These are phyloP conservation scores for Neurospora sp. DNA, from an alignment of 495 filamentous ascomycete genomes.

Conservation along the genomic window DNA sequence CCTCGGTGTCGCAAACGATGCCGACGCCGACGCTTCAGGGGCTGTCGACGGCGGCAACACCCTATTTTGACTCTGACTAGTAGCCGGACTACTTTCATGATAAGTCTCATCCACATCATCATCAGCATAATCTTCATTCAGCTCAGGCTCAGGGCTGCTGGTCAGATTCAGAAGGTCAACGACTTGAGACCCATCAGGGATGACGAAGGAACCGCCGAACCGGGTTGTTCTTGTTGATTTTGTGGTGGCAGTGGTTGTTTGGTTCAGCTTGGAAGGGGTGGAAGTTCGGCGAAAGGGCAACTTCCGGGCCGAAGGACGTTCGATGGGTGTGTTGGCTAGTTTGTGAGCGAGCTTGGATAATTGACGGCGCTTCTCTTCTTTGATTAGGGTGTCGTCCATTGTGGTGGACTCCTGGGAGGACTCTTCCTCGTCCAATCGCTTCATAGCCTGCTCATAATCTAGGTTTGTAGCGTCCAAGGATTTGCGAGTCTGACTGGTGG, in stretches of 20 bases:
- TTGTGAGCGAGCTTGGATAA: conserved; percentile 2
- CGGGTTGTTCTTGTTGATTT: background rate
- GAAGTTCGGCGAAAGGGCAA: background rate
- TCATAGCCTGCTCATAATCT: conserved; percentile 28
- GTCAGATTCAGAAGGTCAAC: conserved; percentile 22
- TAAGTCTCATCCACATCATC: conserved; percentile 33
- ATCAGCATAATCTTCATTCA: conserved; percentile 32
- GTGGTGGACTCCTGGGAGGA: conserved; percentile 3
- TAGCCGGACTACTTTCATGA: conserved; percentile 3
- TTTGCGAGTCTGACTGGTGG: conserved; percentile 13
- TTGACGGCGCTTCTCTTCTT: background rate
- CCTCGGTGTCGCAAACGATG: conserved; percentile 12
- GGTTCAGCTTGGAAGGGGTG: background rate
- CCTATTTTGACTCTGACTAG: conserved; percentile 1
- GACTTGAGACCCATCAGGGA: conserved; percentile 31
- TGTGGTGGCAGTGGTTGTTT: background rate
- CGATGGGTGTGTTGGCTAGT: conserved; percentile 14
- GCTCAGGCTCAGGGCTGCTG: conserved; percentile 27
- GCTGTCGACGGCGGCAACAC: background rate
- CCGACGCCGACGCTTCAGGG: conserved; percentile 1
- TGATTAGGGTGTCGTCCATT: background rate
- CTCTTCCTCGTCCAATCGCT: conserved; percentile 19
- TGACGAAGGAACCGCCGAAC: conserved; percentile 9
- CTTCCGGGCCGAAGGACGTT: conserved; percentile 11
- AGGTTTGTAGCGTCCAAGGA: conserved; percentile 10